Conservation (phyloP, 2,329 filamentous ascomycete genomes). For the Curvularia spicifera region DNA sequence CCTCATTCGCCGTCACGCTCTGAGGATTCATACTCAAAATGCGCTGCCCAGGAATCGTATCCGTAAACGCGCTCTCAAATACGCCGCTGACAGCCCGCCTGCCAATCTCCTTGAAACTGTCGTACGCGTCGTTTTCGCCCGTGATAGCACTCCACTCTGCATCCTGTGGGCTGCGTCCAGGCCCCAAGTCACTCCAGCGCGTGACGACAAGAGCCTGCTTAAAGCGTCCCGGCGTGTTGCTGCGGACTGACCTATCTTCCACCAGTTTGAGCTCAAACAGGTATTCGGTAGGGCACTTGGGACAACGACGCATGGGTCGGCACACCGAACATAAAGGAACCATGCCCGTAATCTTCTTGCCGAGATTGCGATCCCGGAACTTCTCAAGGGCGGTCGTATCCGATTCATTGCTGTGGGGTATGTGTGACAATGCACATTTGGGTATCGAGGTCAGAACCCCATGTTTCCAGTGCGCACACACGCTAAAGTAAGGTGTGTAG, state of each 20-base stretch:
- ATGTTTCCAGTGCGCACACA: slow-evolving; percentile 68
- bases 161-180: slow-evolving; percentile 54
- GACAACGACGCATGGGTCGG: slow-evolving; percentile 65
- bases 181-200: slow-evolving; percentile 67
- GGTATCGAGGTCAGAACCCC: slow-evolving; percentile 65
- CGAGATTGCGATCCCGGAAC: slow-evolving; percentile 29
- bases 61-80: slow-evolving; percentile 64
- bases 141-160: slow-evolving; percentile 62
- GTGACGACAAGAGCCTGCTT: slow-evolving; percentile 67
- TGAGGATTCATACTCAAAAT: slow-evolving; percentile 66
- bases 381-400: slow-evolving; percentile 54
- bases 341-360: slow-evolving; percentile 50
- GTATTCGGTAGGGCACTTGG: slow-evolving; percentile 68
- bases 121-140: slow-evolving; percentile 51
- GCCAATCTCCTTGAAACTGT: slow-evolving; percentile 62
- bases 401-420: slow-evolving; percentile 53
- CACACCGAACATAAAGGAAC: slow-evolving; percentile 63
- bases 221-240: slow-evolving; percentile 56
- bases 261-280: slow-evolving; percentile 65
- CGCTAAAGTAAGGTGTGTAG: slow-evolving; percentile 67
- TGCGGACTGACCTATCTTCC: slow-evolving; percentile 57
- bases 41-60: slow-evolving; percentile 63
- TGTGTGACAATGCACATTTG: slow-evolving; percentile 66
- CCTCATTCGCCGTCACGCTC: slow-evolving; percentile 60
- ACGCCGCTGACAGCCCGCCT: slow-evolving; percentile 63